phyloP scores from a whole-genome alignment of 1,284 basidiomycete species.

The Apiotrichum montevideense region DNA sequence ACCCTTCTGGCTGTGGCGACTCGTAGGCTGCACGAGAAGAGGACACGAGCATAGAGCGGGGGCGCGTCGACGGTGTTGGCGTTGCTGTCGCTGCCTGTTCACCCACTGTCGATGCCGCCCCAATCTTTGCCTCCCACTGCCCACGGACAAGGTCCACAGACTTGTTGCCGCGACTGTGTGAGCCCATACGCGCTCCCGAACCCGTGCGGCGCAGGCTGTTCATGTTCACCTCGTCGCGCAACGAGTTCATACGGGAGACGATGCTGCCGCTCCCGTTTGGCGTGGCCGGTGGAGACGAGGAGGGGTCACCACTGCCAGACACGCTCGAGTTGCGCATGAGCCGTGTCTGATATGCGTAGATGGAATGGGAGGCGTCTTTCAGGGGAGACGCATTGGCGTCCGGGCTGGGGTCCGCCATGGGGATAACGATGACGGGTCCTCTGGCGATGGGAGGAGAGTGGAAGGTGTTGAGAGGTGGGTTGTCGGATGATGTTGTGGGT shows the following conservation, averaged over 20 bases:
- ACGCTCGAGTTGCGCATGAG: slow-evolving; percentile 14
- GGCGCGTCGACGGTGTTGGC: slow-evolving; percentile 4
- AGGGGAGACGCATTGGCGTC: slow-evolving; percentile 22
- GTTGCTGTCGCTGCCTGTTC: neutral
- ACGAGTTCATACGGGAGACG: slow-evolving; percentile 15
- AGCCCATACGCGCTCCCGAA: slow-evolving; percentile 18
- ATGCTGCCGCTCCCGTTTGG: neutral
- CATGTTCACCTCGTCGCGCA: slow-evolving; percentile 11
- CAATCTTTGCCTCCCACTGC: slow-evolving; percentile 43
- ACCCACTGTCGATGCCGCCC: slow-evolving; percentile 9
- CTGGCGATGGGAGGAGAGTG: too few species aligned
- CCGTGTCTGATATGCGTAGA: slow-evolving; percentile 39
- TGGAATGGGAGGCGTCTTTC: slow-evolving; percentile 24
- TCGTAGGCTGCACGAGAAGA: too few species aligned
- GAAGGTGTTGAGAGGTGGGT: too few species aligned
- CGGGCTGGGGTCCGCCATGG: slow-evolving; percentile 5
- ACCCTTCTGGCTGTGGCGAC: too few species aligned
- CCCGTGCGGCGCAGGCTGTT: slow-evolving; percentile 18
- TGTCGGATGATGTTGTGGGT: too few species aligned
- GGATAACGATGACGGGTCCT: too few species aligned
- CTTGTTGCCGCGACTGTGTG: slow-evolving; percentile 19
- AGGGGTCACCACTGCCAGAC: neutral
- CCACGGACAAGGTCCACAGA: slow-evolving; percentile 35
- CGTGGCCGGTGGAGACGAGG: neutral
- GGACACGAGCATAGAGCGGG: slow-evolving; percentile 5